Conservation (phyloP, 306 rosid genomes). For the Glycine latifolia region DNA sequence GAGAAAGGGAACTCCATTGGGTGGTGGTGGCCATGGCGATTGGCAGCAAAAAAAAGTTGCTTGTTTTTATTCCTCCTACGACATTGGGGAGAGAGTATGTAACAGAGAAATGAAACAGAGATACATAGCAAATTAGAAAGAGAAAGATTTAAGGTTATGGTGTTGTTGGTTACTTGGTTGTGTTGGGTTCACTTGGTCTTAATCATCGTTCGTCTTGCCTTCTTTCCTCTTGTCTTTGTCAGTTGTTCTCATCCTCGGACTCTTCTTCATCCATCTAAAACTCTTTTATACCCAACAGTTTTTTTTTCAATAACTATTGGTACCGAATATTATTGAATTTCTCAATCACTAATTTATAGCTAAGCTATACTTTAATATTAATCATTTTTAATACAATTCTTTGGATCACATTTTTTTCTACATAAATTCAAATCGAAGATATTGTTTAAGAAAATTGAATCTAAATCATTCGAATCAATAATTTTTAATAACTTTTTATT, state of each 20-base stretch:
- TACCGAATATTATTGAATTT: too few relatives aligned
- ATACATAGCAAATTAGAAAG: background rate
- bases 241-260: background rate
- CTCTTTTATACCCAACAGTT: background rate
- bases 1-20: conserved; percentile 20
- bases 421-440: too few relatives aligned
- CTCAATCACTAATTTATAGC: too few relatives aligned
- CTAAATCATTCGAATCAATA: too few relatives aligned
- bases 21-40: conserved; percentile 50
- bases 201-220: too few relatives aligned
- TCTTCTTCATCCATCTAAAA: background rate
- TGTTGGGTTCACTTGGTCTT: background rate
- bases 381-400: too few relatives aligned
- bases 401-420: too few relatives aligned
- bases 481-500: too few relatives aligned
- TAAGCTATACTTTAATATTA: too few relatives aligned
- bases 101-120: background rate
- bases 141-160: background rate
- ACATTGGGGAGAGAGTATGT: background rate
- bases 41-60: conserved; percentile 15
- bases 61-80: background rate
- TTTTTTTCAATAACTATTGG: too few relatives aligned
- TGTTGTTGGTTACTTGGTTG: background rate
- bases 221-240: background rate
- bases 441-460: too few relatives aligned